These are phyloP conservation scores for Aphanomyces stellatus DNA, from an alignment of 352 stramenopile species.

Conservation along the genomic window DNA sequence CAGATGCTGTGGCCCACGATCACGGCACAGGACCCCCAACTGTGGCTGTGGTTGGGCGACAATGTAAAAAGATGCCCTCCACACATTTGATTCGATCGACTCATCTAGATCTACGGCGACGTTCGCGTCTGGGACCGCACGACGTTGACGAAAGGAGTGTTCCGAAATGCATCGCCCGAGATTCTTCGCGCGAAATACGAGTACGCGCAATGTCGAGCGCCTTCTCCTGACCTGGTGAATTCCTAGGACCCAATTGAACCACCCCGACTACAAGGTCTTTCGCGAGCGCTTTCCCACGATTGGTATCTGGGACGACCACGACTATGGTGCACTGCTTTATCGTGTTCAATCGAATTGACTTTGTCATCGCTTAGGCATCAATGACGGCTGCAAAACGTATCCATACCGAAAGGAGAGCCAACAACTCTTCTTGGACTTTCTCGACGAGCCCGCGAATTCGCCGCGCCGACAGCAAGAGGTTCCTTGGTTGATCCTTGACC, in stretches of 20 bases:
- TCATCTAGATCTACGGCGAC: constrained; percentile 42
- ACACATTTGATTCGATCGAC: too few species aligned
- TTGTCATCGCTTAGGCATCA: constrained; percentile 40
- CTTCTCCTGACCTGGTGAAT: neutral
- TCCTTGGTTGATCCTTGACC: neutral
- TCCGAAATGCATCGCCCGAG: constrained; percentile 24
- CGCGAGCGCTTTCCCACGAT: constrained; percentile 58
- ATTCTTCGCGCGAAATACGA: constrained; percentile 31
- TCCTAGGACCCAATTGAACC: constrained; percentile 46
- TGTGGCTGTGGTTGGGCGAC: constrained; percentile 85
- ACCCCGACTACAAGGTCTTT: constrained; percentile 60
- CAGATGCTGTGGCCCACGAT: constrained; percentile 73
- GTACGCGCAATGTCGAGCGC: constrained; percentile 3
- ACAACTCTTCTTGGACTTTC: constrained; percentile 79
- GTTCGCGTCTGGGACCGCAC: constrained; percentile 23
- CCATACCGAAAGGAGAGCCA: constrained; percentile 66
- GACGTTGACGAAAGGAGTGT: constrained; percentile 23
- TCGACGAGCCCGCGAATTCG: constrained; percentile 63
- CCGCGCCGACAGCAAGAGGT: constrained; percentile 57
- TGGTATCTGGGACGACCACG: constrained; percentile 86
- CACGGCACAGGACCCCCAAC: constrained; percentile 41
- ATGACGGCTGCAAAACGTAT: constrained; percentile 75
- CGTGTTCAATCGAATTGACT: neutral
- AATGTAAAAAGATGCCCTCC: too few species aligned
- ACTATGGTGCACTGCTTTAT: constrained; percentile 59